Conservation (phyloP, 179 eudicot genomes). For the Sideroxylon spinosum region DNA sequence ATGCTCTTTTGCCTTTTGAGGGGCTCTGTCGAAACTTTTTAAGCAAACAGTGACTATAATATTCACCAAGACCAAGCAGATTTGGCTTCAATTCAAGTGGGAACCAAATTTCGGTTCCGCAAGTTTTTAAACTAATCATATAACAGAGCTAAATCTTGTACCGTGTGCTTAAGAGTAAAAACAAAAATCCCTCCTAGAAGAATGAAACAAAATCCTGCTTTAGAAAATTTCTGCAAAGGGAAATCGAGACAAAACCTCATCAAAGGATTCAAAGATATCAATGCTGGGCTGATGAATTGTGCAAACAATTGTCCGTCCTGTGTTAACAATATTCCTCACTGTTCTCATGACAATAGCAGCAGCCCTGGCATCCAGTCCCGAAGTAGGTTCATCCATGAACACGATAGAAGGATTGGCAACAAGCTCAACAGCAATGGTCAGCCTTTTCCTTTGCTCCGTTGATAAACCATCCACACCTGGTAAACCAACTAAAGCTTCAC, state of each 20-base stretch:
- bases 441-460: constrained; percentile 81
- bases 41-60: background rate
- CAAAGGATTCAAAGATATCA: constrained; percentile 86
- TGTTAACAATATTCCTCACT: constrained; percentile 84
- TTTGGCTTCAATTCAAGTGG: background rate
- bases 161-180: no score
- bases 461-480: constrained; percentile 88
- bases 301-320: constrained; percentile 92
- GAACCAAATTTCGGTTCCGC: background rate
- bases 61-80: background rate
- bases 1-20: background rate
- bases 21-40: background rate
- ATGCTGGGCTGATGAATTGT: constrained; percentile 97
- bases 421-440: constrained; percentile 92
- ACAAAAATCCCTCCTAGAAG: no score
- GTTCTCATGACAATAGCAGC: constrained; percentile 99
- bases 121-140: background rate
- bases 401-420: constrained; percentile 94
- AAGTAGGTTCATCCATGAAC: constrained; percentile 97
- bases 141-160: background rate
- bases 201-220: background rate
- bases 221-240: background rate
- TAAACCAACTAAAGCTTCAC: constrained; percentile 72
- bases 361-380: constrained; percentile 92
- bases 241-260: constrained; percentile 51